These are phyloP conservation scores for Paecilomyces variotii DNA, from an alignment of 2,329 filamentous ascomycete genomes.

Conservation along the genomic window DNA sequence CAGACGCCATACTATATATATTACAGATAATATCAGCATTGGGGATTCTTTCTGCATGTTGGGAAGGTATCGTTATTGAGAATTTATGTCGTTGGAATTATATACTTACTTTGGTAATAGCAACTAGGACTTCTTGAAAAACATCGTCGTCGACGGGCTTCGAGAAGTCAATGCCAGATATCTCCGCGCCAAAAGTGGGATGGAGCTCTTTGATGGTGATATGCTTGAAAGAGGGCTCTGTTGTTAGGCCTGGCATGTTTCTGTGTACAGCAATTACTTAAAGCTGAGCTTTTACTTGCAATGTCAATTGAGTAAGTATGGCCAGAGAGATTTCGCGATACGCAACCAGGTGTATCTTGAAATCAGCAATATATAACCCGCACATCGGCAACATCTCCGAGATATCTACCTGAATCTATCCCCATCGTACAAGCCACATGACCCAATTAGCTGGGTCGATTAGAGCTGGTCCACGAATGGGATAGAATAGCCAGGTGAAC, in stretches of 20 bases:
- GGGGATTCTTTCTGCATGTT: background rate
- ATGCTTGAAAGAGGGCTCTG: conserved; percentile 14
- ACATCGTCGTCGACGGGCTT: conserved; percentile 23
- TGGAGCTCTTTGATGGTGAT: conserved; percentile 26
- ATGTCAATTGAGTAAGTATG: too few relatives aligned
- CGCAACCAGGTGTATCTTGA: background rate
- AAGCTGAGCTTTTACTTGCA: too few relatives aligned
- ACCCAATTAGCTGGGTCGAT: background rate
- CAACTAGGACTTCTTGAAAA: conserved; percentile 27
- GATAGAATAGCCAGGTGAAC: background rate
- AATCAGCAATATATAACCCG: background rate
- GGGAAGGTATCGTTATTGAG: too few relatives aligned
- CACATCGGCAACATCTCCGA: background rate
- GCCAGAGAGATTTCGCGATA: background rate
- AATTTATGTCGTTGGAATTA: too few relatives aligned
- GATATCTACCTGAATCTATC: background rate
- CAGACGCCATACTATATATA: conserved; percentile 43
- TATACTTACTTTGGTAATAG: conserved; percentile 25
- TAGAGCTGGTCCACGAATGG: background rate
- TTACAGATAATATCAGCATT: background rate
- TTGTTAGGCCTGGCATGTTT: conserved; percentile 34
- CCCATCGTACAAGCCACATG: background rate
- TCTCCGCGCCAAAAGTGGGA: conserved; percentile 31
- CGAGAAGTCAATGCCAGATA: conserved; percentile 30
- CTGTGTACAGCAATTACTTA: too few relatives aligned